phyloP scores from a whole-genome alignment of 2,329 filamentous ascomycete genomes.

The Pseudogymnoascus sp. region DNA sequence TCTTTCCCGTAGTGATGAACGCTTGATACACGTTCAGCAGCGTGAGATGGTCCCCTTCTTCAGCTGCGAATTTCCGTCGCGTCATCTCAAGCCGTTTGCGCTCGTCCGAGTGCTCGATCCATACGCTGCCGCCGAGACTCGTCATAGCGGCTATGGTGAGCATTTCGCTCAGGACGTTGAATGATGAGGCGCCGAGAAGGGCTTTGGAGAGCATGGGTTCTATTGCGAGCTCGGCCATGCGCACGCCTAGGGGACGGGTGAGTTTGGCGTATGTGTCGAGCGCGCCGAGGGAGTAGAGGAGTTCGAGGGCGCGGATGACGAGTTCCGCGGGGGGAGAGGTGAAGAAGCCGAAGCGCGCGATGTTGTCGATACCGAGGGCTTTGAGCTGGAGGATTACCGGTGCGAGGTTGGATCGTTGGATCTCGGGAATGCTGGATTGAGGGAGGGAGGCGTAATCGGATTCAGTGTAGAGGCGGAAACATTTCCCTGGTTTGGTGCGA shows the following conservation, averaged over 20 bases:
- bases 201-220: slow-evolving; percentile 95
- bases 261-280: slow-evolving; percentile 86
- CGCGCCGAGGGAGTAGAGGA: slow-evolving; percentile 79
- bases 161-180: slow-evolving; percentile 77
- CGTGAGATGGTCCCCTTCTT: slow-evolving; percentile 90
- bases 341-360: slow-evolving; percentile 82
- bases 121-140: slow-evolving; percentile 73
- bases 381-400: slow-evolving; percentile 86
- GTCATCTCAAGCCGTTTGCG: slow-evolving; percentile 68
- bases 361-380: slow-evolving; percentile 89
- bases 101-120: slow-evolving; percentile 72
- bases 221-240: slow-evolving; percentile 89
- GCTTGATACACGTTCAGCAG: slow-evolving; percentile 89
- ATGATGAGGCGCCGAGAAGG: slow-evolving; percentile 65
- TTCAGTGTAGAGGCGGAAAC: slow-evolving; percentile 87
- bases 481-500: slow-evolving; percentile 84
- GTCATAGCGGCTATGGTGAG: slow-evolving; percentile 93
- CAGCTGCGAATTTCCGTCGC: slow-evolving; percentile 75
- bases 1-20: slow-evolving; percentile 75
- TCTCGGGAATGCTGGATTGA: slow-evolving; percentile 75
- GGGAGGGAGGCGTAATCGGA: slow-evolving; percentile 57
- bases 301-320: slow-evolving; percentile 76
- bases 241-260: slow-evolving; percentile 75
- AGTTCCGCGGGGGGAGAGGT: slow-evolving; percentile 79
- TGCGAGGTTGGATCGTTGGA: slow-evolving; percentile 85